A percentile compares a stretch with the other conserved stretches of the same genome.
These are phyloP conservation scores for Noccaea caerulescens DNA, from an alignment of 345 rosid species.

Conservation along the genomic window DNA sequence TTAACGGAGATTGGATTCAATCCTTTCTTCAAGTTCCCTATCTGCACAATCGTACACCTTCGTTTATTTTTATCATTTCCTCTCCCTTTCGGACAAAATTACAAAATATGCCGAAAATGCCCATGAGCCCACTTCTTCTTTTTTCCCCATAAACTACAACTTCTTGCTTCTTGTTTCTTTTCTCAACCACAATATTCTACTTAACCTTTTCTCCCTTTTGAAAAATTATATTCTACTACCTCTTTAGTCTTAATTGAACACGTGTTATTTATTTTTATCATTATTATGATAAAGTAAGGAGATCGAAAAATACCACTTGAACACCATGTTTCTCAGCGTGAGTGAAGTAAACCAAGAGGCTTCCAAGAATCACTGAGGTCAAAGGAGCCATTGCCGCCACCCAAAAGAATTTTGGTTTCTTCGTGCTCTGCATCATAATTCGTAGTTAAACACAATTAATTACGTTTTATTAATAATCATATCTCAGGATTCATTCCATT, in stretches of 20 bases:
- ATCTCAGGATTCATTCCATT: too few species aligned
- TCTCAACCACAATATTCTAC: conserved; percentile 33
- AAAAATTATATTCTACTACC: not conserved
- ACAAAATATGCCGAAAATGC: not conserved
- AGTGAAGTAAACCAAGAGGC: conserved; percentile 76
- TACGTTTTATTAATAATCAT: not conserved
- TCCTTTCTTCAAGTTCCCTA: conserved; percentile 83
- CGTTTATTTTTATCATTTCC: conserved; percentile 21
- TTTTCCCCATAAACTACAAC: conserved; percentile 8
- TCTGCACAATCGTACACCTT: conserved; percentile 51
- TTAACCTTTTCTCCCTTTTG: not conserved
- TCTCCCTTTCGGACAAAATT: conserved; percentile 11
- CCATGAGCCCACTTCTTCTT: conserved; percentile 22
- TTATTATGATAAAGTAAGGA: not conserved
- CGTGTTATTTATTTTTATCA: not conserved
- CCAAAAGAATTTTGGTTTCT: conserved; percentile 77
- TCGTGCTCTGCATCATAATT: conserved; percentile 65
- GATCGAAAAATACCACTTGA: conserved; percentile 64
- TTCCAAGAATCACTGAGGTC: conserved; percentile 82
- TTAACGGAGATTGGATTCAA: conserved; percentile 72
- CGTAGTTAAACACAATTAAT: not conserved
- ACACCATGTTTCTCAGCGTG: conserved; percentile 96
- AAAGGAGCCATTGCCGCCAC: conserved; percentile 90
- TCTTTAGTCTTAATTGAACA: not conserved
- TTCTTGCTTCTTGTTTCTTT: conserved; percentile 34